A percentile compares a stretch with the other conserved stretches of the same genome.
These are phyloP conservation scores for Mucor velutinosus DNA, from an alignment of 371 early-diverging fungal species.

Conservation along the genomic window DNA sequence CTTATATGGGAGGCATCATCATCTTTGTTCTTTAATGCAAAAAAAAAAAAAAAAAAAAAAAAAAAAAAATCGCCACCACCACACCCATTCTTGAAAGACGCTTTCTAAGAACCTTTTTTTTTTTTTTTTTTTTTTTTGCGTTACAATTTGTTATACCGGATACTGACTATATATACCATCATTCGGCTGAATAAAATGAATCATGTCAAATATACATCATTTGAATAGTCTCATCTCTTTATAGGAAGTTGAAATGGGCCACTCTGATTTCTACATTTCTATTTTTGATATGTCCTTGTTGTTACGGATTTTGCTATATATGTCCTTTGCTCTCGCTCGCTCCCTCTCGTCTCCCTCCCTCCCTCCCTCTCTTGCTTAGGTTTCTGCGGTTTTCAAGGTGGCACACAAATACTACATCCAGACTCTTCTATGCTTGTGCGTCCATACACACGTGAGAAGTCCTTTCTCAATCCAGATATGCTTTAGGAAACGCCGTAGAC, in stretches of 20 bases:
- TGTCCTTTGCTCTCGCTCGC: too few species aligned
- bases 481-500: constrained; percentile 1
- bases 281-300: background rate
- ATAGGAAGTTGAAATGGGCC: background rate
- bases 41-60: too few species aligned
- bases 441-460: background rate
- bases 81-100: background rate
- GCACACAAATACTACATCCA: background rate
- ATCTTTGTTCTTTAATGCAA: background rate
- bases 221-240: background rate
- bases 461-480: background rate
- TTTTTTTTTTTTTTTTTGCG: too few species aligned
- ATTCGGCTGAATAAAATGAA: too few species aligned
- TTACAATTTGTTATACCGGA: too few species aligned
- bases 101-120: background rate
- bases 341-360: too few species aligned
- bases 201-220: background rate
- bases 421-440: background rate
- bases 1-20: background rate
- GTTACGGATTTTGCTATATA: too few species aligned
- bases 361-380: background rate
- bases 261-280: background rate
- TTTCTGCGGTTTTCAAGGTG: background rate
- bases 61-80: background rate
- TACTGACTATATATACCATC: too few species aligned